These are phyloP conservation scores for Podospora pseudocomata DNA, from an alignment of 495 filamentous ascomycete genomes.

Conservation along the genomic window DNA sequence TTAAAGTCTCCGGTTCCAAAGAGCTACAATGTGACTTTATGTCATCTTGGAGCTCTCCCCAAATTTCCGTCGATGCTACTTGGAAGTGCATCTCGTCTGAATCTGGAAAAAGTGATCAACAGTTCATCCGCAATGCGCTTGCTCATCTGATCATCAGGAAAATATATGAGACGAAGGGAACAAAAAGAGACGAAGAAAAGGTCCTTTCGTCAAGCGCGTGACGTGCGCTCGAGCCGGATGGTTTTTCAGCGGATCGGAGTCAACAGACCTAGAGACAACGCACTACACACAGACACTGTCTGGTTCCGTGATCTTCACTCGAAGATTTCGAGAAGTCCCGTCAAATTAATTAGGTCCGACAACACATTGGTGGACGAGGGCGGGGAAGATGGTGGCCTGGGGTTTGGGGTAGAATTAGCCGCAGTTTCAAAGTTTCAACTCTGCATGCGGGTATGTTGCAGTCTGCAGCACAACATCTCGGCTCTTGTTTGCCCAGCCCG, in stretches of 20 bases:
- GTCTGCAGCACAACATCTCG: conserved; percentile 24
- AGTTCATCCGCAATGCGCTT: conserved; percentile 15
- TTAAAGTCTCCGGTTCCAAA: background rate
- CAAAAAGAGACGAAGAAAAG: background rate
- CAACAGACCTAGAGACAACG: conserved; percentile 2
- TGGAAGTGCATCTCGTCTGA: background rate
- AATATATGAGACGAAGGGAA: conserved; percentile 15
- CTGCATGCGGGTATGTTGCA: conserved; percentile 22
- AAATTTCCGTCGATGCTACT: background rate
- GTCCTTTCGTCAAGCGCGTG: background rate
- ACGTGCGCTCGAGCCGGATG: conserved; percentile 22
- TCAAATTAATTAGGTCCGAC: conserved; percentile 32
- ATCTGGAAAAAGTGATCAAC: conserved; percentile 21
- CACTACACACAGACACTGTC: conserved; percentile 12
- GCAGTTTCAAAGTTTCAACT: conserved; percentile 30
- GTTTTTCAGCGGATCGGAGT: background rate
- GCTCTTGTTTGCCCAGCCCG: conserved; percentile 27
- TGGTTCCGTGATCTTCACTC: conserved; percentile 31
- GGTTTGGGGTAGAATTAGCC: conserved; percentile 36
- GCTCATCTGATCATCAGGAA: conserved; percentile 15
- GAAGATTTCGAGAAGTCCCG: conserved; percentile 33
- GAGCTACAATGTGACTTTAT: background rate
- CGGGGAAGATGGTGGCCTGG: conserved; percentile 18
- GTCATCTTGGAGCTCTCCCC: background rate
- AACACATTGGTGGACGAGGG: conserved; percentile 20